Evolutionary conservation across 768 basidiomycete genomes (phyloP).

Genomic region (Termitomyces eurrhizus): DNA sequence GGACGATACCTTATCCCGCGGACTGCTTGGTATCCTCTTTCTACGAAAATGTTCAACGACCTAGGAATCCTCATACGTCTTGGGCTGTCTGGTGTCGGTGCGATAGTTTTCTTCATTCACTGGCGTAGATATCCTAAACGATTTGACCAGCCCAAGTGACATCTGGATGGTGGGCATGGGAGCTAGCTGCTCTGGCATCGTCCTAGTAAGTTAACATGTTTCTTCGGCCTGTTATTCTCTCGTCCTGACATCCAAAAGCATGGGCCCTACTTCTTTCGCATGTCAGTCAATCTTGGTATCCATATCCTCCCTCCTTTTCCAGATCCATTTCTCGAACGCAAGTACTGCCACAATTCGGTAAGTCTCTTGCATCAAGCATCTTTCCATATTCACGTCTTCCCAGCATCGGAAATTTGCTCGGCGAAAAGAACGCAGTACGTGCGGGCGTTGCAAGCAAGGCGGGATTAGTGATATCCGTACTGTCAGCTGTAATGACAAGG

Average conservation of each 20-base stretch:
- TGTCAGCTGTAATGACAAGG: background rate
- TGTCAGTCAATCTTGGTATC: slow-evolving; percentile 15
- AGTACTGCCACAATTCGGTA: slow-evolving; percentile 82
- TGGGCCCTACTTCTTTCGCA: background rate
- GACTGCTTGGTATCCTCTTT: background rate
- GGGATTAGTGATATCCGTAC: slow-evolving; percentile 46
- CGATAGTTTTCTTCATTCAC: background rate
- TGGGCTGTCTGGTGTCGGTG: background rate
- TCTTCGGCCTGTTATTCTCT: background rate
- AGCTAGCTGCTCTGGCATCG: background rate
- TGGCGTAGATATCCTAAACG: background rate
- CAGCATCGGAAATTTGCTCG: slow-evolving; percentile 13
- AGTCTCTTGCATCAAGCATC: slow-evolving; percentile 9
- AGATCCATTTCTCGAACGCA: slow-evolving; percentile 76
- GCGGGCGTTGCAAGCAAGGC: slow-evolving; percentile 33
- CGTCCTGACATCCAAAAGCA: background rate
- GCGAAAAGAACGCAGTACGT: slow-evolving; percentile 10
- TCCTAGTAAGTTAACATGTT: background rate
- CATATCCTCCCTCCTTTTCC: slow-evolving; percentile 69
- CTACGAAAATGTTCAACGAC: background rate
- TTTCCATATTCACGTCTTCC: background rate
- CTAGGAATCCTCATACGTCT: background rate
- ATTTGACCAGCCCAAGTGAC: background rate
- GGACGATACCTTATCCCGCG: background rate
- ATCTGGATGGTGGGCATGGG: background rate